Evolutionary conservation across 163 green algal genomes (phyloP).

Genomic region (Scenedesmus sp.): DNA sequence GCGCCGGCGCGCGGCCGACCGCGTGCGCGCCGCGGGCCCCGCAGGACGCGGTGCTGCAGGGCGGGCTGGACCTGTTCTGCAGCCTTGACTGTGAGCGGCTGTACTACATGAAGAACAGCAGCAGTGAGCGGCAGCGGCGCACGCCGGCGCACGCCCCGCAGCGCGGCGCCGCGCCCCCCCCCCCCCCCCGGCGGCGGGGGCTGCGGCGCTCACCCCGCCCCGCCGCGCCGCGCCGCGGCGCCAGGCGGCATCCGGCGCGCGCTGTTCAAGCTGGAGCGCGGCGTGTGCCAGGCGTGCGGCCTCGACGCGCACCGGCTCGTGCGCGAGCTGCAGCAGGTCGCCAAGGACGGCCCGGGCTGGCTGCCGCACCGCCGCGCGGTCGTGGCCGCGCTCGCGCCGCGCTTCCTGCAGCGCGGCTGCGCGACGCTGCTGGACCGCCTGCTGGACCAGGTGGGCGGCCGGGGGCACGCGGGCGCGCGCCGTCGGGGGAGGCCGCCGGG

Average conservation of each 20-base stretch:
- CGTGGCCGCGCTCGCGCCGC: background rate
- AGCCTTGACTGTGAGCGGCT: slow-evolving; percentile 53
- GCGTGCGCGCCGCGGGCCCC: too few species aligned
- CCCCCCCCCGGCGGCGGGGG: background rate
- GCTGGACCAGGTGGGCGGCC: slow-evolving; percentile 13
- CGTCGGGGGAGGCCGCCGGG: too few species aligned
- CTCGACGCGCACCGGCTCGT: slow-evolving; percentile 81
- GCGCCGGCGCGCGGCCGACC: background rate
- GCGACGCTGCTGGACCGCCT: slow-evolving; percentile 24
- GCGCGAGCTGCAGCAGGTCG: slow-evolving; percentile 66
- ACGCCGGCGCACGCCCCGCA: too few species aligned
- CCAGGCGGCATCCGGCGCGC: slow-evolving; percentile 64
- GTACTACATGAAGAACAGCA: slow-evolving; percentile 54
- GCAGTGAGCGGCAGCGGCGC: slow-evolving; percentile 39
- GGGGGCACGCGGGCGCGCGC: too few species aligned
- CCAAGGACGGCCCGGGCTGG: slow-evolving; percentile 2
- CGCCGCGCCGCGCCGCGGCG: background rate
- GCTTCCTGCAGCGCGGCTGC: background rate
- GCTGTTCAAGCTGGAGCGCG: slow-evolving; percentile 81
- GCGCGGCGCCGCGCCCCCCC: too few species aligned
- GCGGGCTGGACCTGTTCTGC: slow-evolving; percentile 62
- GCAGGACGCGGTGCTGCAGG: slow-evolving; percentile 53
- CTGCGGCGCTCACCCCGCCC: background rate
- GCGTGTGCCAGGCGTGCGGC: slow-evolving; percentile 78
- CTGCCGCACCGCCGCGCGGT: background rate